Evolutionary conservation across 257 asterid genomes (phyloP), one percentile per base, ranked within the genome.

Genomic region (Ophiorrhiza pumila): DNA sequence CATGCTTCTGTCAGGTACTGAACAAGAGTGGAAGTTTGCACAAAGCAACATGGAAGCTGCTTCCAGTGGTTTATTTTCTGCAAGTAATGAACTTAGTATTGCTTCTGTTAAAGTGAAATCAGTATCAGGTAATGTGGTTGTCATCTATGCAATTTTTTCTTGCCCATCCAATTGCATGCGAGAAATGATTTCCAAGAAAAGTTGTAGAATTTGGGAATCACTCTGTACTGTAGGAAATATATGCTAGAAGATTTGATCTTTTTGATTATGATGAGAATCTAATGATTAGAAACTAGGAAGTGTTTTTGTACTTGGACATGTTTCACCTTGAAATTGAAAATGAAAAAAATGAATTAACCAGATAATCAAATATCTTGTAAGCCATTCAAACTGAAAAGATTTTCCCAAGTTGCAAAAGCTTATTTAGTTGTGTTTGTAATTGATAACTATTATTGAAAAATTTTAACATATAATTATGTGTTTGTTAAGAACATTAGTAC

Each of bases 11-110:
- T 81, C 92, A 95, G 99, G 96, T 80, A 90, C 93, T 81, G 99
- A 95, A 87, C 91, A 89, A 82, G 99, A 95, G 71, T 92, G 96
- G 98, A 90, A 84, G 80, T 91, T 81, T 81, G 97, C 97, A 47
- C 93, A 92, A 79, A 85, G 79, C 87, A 92, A 86, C 75, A 79
- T 92, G 97, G 98, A 92, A 86, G 95, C 92, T 78, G 98, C 98
- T 70, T 95, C 99, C 29, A 83, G 81, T 82, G 85, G 87, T 79
- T 84, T 92, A 83, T 81, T 81, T 78, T 85, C 98, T 83, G 96
- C 92, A 72, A 78, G 96, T 75, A 89, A 86, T 75, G 98, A 95
- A 76, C 98, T 92, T 81, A 80, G 81, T 71, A 46, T 85, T 76
- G 96, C 96, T 80, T 85, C 95, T 72, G 86, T 70, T 60, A 95